Evolutionary conservation across 148 eudicot genomes (phyloP).

Genomic region (Simmondsia chinensis): DNA sequence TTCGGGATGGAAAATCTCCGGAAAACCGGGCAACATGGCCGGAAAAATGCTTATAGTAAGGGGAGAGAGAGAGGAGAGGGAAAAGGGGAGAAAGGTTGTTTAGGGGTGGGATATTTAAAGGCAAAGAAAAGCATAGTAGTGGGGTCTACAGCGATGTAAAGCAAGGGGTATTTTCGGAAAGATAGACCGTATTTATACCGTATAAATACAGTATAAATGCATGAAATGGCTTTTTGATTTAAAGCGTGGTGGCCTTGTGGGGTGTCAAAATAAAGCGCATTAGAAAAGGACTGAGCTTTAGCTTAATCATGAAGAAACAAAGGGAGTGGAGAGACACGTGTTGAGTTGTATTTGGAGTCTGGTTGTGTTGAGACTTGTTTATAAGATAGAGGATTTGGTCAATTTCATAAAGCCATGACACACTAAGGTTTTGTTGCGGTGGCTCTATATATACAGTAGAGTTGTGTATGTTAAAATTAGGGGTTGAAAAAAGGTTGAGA

Average conservation of each 20-base stretch:
- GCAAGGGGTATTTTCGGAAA: slow-evolving; percentile 19
- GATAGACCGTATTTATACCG: too few relatives aligned
- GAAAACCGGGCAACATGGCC: slow-evolving; percentile 42
- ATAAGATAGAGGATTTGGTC: too few relatives aligned
- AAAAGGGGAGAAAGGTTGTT: slow-evolving; percentile 57
- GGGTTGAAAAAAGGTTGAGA: too few relatives aligned
- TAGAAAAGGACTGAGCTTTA: slow-evolving; percentile 12
- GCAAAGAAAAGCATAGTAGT: slow-evolving; percentile 3
- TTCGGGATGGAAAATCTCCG: slow-evolving; percentile 15
- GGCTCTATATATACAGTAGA: too few relatives aligned
- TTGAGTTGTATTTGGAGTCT: too few relatives aligned
- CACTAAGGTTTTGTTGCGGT: too few relatives aligned
- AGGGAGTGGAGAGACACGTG: slow-evolving; percentile 9
- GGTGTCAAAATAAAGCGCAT: slow-evolving; percentile 10
- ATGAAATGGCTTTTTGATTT: too few relatives aligned
- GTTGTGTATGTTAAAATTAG: too few relatives aligned
- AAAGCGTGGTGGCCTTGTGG: slow-evolving; percentile 22
- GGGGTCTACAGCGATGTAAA: slow-evolving; percentile 21
- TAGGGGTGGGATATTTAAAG: slow-evolving; percentile 37
- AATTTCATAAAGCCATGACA: too few relatives aligned
- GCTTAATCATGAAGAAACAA: slow-evolving; percentile 41
- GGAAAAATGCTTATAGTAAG: slow-evolving; percentile 20
- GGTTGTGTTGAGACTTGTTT: too few relatives aligned
- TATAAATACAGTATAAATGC: neutral
- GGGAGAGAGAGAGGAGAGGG: slow-evolving; percentile 31